A percentile compares a stretch with the other conserved stretches of the same genome.
These are phyloP conservation scores for Talaromyces nanjingensis DNA, from an alignment of 495 filamentous ascomycete genomes.

Conservation along the genomic window DNA sequence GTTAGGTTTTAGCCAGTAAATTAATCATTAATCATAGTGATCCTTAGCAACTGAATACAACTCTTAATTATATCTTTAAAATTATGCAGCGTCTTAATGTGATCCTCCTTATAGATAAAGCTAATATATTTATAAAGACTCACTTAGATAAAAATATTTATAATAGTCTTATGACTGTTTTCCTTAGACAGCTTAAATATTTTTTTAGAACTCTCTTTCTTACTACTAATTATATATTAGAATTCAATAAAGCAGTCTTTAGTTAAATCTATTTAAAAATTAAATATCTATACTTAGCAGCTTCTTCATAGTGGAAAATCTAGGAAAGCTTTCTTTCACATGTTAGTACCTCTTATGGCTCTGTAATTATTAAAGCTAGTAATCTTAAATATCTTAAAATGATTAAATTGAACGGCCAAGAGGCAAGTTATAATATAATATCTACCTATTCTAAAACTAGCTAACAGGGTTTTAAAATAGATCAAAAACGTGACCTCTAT, in stretches of 20 bases:
- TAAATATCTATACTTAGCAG: slow-evolving; percentile 8
- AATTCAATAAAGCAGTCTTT: background rate
- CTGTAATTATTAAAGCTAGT: slow-evolving; percentile 12
- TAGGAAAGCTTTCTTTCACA: slow-evolving; percentile 13
- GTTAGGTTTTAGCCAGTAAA: background rate
- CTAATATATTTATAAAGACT: slow-evolving; percentile 59
- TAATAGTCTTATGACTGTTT: slow-evolving; percentile 23
- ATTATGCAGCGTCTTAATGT: slow-evolving; percentile 23
- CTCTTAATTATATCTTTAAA: slow-evolving; percentile 7
- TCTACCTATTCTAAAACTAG: too few relatives aligned
- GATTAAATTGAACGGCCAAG: too few relatives aligned
- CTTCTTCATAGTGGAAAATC: slow-evolving; percentile 6
- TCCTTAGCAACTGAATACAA: background rate
- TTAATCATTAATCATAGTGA: background rate
- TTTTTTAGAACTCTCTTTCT: slow-evolving; percentile 43
- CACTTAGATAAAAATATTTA: slow-evolving; percentile 31
- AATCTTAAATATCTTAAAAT: slow-evolving; percentile 6
- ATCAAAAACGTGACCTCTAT: too few relatives aligned
- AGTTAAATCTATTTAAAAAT: slow-evolving; percentile 27
- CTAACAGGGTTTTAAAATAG: too few relatives aligned
- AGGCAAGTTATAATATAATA: too few relatives aligned
- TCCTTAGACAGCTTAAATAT: slow-evolving; percentile 44
- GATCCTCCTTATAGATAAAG: slow-evolving; percentile 55
- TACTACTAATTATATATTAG: slow-evolving; percentile 40
- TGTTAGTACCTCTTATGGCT: slow-evolving; percentile 14